Conservation (phyloP, 1,284 basidiomycete species). For the Boletellus dicymbophilus region DNA sequence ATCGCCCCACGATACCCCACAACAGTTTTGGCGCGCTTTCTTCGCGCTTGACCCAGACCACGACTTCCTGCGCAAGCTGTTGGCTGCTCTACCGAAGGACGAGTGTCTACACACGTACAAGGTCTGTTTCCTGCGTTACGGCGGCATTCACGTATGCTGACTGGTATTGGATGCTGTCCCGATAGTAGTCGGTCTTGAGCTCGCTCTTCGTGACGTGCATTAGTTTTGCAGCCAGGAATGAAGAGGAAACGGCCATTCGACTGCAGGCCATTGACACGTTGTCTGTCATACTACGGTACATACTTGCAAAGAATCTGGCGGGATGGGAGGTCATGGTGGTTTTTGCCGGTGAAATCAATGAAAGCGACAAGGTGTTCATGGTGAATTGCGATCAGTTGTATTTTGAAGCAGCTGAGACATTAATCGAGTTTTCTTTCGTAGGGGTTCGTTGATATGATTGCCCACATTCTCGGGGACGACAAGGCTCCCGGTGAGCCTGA, state of each 20-base stretch:
- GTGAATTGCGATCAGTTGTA: conserved; percentile 32
- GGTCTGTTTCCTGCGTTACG: conserved; percentile 32
- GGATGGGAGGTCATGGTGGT: conserved; percentile 74
- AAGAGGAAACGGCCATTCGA: conserved; percentile 39
- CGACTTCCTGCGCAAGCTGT: conserved; percentile 39
- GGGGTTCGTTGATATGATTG: conserved; percentile 49
- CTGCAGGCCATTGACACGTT: conserved; percentile 48
- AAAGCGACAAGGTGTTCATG: conserved; percentile 59
- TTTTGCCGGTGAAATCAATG: conserved; percentile 56
- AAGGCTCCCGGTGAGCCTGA: conserved; percentile 42
- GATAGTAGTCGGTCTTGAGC: conserved; percentile 54
- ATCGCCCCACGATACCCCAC: conserved; percentile 35
- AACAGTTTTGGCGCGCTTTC: conserved; percentile 50
- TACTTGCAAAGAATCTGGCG: conserved; percentile 55
- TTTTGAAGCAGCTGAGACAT: not conserved
- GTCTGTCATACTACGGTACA: conserved; percentile 42
- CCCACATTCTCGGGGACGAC: conserved; percentile 45
- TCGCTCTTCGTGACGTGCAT: conserved; percentile 49
- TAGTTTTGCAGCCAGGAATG: conserved; percentile 21
- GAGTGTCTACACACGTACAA: conserved; percentile 43
- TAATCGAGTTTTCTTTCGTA: conserved; percentile 24
- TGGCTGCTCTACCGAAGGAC: conserved; percentile 40
- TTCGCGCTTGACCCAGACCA: conserved; percentile 52
- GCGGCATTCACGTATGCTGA: conserved; percentile 2
- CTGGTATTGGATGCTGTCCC: conserved; percentile 4